phyloP scores from a whole-genome alignment of 768 basidiomycete genomes.

The Xerocomellus dryophilus region DNA sequence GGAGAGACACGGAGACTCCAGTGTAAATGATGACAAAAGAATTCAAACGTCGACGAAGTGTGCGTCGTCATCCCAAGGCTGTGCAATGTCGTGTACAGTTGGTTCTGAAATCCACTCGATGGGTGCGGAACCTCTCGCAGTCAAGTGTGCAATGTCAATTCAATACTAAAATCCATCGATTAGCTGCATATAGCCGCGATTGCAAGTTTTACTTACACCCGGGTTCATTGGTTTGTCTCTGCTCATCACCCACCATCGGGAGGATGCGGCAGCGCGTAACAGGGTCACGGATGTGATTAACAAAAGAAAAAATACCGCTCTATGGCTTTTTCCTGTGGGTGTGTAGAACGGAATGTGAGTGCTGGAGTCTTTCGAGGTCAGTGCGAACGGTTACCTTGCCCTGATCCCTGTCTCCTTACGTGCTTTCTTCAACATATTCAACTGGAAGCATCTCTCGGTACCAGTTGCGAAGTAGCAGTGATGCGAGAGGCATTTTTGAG shows the following conservation, averaged over 20 bases:
- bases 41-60: neutral
- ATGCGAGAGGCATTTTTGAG: neutral
- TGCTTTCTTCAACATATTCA: neutral
- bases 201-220: slow-evolving; percentile 3
- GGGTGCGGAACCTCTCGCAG: neutral
- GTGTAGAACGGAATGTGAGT: slow-evolving; percentile 8
- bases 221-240: neutral
- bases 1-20: neutral
- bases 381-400: slow-evolving; percentile 22
- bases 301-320: neutral
- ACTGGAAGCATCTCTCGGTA: neutral
- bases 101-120: slow-evolving; percentile 10
- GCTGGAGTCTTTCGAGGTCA: slow-evolving; percentile 1
- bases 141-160: neutral
- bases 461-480: neutral
- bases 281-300: neutral
- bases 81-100: slow-evolving; percentile 20
- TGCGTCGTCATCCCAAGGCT: slow-evolving; percentile 19
- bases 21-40: neutral
- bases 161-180: slow-evolving; percentile 5
- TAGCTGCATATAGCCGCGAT: slow-evolving; percentile 16
- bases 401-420: slow-evolving; percentile 20
- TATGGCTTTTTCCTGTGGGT: neutral
- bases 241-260: slow-evolving; percentile 25
- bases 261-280: slow-evolving; percentile 9